A percentile compares a stretch with the other conserved stretches of the same genome.
These are phyloP conservation scores for Aspergillus diversus DNA, from an alignment of 495 filamentous ascomycete genomes.

Conservation along the genomic window DNA sequence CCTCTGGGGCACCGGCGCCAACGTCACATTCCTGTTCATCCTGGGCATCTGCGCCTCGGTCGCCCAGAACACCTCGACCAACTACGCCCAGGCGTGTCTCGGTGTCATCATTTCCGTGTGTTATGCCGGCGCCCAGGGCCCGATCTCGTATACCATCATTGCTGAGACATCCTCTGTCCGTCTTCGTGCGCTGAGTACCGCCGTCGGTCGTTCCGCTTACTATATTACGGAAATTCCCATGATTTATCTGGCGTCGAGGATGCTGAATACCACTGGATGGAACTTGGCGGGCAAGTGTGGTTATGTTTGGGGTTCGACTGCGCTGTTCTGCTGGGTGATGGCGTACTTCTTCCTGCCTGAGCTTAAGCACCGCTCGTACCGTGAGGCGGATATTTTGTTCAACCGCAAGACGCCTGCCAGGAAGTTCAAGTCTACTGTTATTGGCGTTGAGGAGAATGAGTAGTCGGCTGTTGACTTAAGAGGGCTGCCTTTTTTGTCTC, in stretches of 20 bases:
- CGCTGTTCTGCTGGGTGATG: slow-evolving; percentile 70
- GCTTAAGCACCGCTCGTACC: slow-evolving; percentile 41
- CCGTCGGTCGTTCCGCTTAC: slow-evolving; percentile 68
- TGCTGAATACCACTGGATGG: slow-evolving; percentile 73
- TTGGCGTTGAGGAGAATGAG: slow-evolving; percentile 57
- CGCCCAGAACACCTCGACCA: slow-evolving; percentile 35
- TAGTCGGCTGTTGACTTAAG: no score
- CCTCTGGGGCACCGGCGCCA: slow-evolving; percentile 58
- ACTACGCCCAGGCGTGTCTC: slow-evolving; percentile 60
- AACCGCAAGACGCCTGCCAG: slow-evolving; percentile 33
- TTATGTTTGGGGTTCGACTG: slow-evolving; percentile 78
- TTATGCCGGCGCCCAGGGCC: slow-evolving; percentile 75
- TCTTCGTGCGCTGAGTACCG: slow-evolving; percentile 74
- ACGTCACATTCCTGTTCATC: slow-evolving; percentile 66
- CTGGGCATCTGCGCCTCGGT: slow-evolving; percentile 73
- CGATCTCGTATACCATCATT: slow-evolving; percentile 75
- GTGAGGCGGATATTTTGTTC: slow-evolving; percentile 50
- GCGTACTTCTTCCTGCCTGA: slow-evolving; percentile 63
- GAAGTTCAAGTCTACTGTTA: slow-evolving; percentile 47
- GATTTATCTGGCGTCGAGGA: slow-evolving; percentile 52
- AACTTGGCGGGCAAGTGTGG: slow-evolving; percentile 73
- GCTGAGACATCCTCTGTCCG: slow-evolving; percentile 71
- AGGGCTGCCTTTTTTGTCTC: no score
- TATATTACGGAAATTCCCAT: slow-evolving; percentile 70
- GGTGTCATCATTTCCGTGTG: slow-evolving; percentile 45